phyloP scores from a whole-genome alignment of 106 monocot species.

The Vanilla planifolia region DNA sequence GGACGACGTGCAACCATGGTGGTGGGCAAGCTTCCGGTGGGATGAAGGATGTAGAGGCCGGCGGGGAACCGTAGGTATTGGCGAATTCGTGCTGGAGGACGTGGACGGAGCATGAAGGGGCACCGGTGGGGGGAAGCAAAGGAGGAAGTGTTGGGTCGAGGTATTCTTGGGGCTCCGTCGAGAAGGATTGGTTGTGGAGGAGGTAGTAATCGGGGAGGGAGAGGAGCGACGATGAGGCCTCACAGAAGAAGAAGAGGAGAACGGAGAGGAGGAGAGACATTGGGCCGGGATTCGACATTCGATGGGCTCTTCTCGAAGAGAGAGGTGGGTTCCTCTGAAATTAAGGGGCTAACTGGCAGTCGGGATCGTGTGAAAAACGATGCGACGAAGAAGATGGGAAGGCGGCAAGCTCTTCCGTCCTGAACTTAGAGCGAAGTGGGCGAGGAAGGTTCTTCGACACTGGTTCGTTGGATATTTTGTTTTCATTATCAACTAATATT shows the following conservation, averaged over 20 bases:
- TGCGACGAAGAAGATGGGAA: no score
- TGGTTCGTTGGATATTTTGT: no score
- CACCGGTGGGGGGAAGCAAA: slow-evolving; percentile 15
- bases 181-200: neutral
- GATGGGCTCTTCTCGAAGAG: neutral
- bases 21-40: slow-evolving; percentile 25
- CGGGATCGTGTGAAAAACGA: no score
- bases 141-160: slow-evolving; percentile 50
- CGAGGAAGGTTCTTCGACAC: no score
- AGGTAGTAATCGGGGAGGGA: slow-evolving; percentile 10
- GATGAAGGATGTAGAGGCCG: slow-evolving; percentile 26
- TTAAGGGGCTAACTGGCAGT: no score
- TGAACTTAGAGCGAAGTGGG: no score
- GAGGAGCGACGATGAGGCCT: neutral
- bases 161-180: slow-evolving; percentile 33
- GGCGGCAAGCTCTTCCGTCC: no score
- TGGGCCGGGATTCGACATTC: neutral
- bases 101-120: slow-evolving; percentile 35
- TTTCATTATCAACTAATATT: no score
- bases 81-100: slow-evolving; percentile 59
- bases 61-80: slow-evolving; percentile 54
- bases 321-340: neutral
- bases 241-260: neutral
- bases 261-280: neutral
- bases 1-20: slow-evolving; percentile 37